A percentile compares a stretch with the other conserved stretches of the same genome.
Conservation (phyloP, 1,284 basidiomycete species). For the Vanrija pseudolonga region DNA sequence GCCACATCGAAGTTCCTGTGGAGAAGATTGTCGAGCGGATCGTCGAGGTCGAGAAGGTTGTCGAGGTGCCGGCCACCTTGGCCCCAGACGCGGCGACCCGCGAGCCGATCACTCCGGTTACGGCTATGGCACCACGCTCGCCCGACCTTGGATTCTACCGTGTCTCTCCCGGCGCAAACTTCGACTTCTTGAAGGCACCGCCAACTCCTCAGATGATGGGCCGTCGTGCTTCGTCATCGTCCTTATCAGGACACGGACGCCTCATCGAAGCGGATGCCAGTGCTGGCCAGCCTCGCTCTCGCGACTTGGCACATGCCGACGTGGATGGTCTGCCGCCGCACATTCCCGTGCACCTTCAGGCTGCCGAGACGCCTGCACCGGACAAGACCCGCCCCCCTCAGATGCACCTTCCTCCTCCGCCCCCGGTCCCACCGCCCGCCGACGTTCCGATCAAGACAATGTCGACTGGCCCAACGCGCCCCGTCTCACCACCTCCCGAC, state of each 20-base stretch:
- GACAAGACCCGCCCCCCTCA: slow-evolving; percentile 78
- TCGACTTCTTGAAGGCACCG: slow-evolving; percentile 50
- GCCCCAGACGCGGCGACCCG: slow-evolving; percentile 31
- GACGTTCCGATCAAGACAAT: slow-evolving; percentile 45
- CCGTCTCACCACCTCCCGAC: slow-evolving; percentile 80
- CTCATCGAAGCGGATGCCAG: slow-evolving; percentile 12
- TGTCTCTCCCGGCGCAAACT: slow-evolving; percentile 39
- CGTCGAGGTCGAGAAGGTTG: slow-evolving; percentile 45
- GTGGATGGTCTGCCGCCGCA: slow-evolving; percentile 15
- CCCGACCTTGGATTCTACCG: slow-evolving; percentile 46
- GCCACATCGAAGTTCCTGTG: slow-evolving; percentile 28
- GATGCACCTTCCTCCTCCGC: slow-evolving; percentile 80
- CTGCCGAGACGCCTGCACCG: slow-evolving; percentile 37
- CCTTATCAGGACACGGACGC: slow-evolving; percentile 3
- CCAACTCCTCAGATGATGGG: slow-evolving; percentile 16
- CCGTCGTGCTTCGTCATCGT: background rate
- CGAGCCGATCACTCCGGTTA: slow-evolving; percentile 9
- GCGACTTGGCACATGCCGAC: slow-evolving; percentile 12
- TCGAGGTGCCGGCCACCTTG: slow-evolving; percentile 26
- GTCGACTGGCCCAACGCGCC: slow-evolving; percentile 58
- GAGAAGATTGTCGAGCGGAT: slow-evolving; percentile 27
- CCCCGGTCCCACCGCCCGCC: slow-evolving; percentile 70
- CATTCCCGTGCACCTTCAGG: no score
- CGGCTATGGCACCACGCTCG: slow-evolving; percentile 17
- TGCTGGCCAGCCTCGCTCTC: slow-evolving; percentile 24